Evolutionary conservation across 2,329 filamentous ascomycete genomes (phyloP).

Genomic region (Laburnicola sp.): DNA sequence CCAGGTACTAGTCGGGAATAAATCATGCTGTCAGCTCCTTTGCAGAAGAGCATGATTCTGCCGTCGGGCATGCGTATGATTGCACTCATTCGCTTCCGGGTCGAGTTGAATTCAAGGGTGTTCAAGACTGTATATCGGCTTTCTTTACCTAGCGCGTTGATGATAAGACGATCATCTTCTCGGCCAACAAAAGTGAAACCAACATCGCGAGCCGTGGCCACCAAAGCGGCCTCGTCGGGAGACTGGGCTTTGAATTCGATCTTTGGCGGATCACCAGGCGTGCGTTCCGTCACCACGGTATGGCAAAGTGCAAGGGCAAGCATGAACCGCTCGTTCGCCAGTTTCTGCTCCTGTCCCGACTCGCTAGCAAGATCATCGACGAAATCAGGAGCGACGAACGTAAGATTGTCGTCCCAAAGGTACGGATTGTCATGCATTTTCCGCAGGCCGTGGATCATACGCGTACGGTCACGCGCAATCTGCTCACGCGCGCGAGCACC

Average conservation of each 20-base stretch:
- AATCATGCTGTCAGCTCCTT: constrained; percentile 96
- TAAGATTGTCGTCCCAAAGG: constrained; percentile 83
- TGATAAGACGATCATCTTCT: constrained; percentile 74
- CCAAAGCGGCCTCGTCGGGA: constrained; percentile 91
- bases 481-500: constrained; percentile 70
- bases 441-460: constrained; percentile 73
- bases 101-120: constrained; percentile 96
- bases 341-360: constrained; percentile 73
- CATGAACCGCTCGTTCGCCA: constrained; percentile 88
- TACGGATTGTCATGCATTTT: constrained; percentile 87
- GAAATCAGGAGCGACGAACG: constrained; percentile 89
- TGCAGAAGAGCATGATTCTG: constrained; percentile 89
- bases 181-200: constrained; percentile 90
- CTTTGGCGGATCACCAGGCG: constrained; percentile 84
- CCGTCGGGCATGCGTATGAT: constrained; percentile 94
- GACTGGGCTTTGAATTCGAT: constrained; percentile 98
- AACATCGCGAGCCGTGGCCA: constrained; percentile 91
- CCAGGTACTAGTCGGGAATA: constrained; percentile 86
- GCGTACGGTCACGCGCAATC: constrained; percentile 75
- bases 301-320: constrained; percentile 93
- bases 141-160: constrained; percentile 87
- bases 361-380: constrained; percentile 79
- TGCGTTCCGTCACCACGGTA: constrained; percentile 88
- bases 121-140: constrained; percentile 85
- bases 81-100: constrained; percentile 94